Base-by-base conservation (phyloP, 2,329 filamentous ascomycete species). In the Dothistroma septosporum region DNA sequence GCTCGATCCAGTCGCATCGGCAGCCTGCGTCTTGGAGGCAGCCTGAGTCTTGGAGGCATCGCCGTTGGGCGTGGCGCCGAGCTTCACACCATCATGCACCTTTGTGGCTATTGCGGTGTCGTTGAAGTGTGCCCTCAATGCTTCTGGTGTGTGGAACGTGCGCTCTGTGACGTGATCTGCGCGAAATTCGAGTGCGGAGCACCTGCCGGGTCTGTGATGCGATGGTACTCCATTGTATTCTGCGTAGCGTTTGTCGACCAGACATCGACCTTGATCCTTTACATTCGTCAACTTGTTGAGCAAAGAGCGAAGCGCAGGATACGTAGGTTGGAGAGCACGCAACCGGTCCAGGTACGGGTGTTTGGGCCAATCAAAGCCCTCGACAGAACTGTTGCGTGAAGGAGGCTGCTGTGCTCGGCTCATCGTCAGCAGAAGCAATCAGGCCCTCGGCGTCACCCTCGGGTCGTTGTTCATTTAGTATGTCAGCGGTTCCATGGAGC, bases 211-310 rank as follows among this genome's bases (percentile, higher is more conserved):
- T 8, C n/a, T 44, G n/a, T 48, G 24, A 9, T 21, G 21, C 11
- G 50, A 53, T 53, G 50, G 50, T 4, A 4, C 49, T 41, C 32
- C 32, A 28, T 48, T 19, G 21, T 56, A 19, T 4, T 31, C 35
- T 6, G 50, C 33, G 47, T 60, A 59, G 16, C 57, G 53, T 9
- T 55, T 14, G 0, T 47, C 35, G 4, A 60, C 57, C 16, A 60
- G 35, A n/a, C 24, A 46, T 37, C 60, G 53, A 16, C 62, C 62
- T 16, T 57, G 44, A 22, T 64, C 62, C 32, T 33, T 47, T 22
- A 46, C 35, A 28, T 62, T 64, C 16, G 46, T 41, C 22, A 64
- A 41, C 31, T 62, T 64, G 22, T 56, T 37, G 44, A 60, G 35
- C 10, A 61, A 28, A 21, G 60, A 59, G 33, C 54, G 54, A 11